Conservation (phyloP, 805 yeast species). For the Saturnispora zaruensis region DNA sequence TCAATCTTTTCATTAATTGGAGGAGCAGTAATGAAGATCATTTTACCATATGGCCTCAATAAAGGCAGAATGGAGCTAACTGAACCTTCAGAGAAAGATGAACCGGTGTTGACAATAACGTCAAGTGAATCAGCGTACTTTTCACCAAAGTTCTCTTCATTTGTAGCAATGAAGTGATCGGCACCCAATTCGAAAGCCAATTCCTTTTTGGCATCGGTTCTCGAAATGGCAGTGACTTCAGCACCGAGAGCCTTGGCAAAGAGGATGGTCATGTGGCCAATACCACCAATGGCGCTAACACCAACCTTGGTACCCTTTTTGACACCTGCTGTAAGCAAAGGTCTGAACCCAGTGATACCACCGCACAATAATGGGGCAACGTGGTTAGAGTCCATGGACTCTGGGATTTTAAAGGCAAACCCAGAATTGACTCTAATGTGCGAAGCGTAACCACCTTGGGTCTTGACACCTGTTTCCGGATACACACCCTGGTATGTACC, state of each 20-base stretch:
- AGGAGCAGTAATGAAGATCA: slow-evolving; percentile 25
- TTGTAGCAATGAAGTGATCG: slow-evolving; percentile 45
- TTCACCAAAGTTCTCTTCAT: slow-evolving; percentile 35
- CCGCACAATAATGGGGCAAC: slow-evolving; percentile 53
- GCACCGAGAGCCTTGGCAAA: slow-evolving; percentile 56
- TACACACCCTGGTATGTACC: slow-evolving; percentile 45
- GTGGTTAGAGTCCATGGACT: slow-evolving; percentile 30
- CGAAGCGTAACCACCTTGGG: slow-evolving; percentile 44
- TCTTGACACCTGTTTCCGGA: slow-evolving; percentile 34
- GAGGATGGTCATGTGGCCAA: slow-evolving; percentile 38
- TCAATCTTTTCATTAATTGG: slow-evolving; percentile 30
- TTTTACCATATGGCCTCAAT: slow-evolving; percentile 29
- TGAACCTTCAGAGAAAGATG: slow-evolving; percentile 29
- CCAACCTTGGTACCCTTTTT: slow-evolving; percentile 46
- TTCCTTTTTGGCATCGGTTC: slow-evolving; percentile 41
- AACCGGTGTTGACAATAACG: slow-evolving; percentile 41
- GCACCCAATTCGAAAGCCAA: slow-evolving; percentile 46
- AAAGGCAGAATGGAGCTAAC: slow-evolving; percentile 20
- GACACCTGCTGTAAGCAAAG: slow-evolving; percentile 33
- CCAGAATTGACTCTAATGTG: slow-evolving; percentile 37
- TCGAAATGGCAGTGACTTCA: slow-evolving; percentile 48
- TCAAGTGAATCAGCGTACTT: slow-evolving; percentile 33
- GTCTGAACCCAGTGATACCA: slow-evolving; percentile 47
- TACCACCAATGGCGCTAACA: slow-evolving; percentile 39
- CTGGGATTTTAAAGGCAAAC: slow-evolving; percentile 43